A percentile compares a stretch with the other conserved stretches of the same genome.
These are phyloP conservation scores for Fusarium floridanum DNA, from an alignment of 2,329 filamentous ascomycete genomes.

Conservation along the genomic window DNA sequence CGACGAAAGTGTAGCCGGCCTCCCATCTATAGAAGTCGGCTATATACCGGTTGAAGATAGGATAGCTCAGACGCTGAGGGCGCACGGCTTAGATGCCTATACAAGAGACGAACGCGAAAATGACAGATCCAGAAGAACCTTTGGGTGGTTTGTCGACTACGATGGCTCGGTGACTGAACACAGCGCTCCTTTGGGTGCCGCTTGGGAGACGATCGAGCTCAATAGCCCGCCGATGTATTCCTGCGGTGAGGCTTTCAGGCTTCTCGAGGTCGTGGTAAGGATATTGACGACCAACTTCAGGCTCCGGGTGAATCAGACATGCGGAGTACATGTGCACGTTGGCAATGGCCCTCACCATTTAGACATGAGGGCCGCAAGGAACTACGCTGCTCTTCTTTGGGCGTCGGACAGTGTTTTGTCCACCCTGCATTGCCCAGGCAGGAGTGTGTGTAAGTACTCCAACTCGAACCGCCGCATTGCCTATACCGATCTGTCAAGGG, in stretches of 20 bases:
- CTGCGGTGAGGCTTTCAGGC: constrained; percentile 43
- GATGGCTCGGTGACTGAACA: constrained; percentile 9
- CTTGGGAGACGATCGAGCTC: constrained; percentile 45
- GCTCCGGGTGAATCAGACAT: constrained; percentile 50
- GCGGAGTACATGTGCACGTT: constrained; percentile 55
- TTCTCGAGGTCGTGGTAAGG: constrained; percentile 49
- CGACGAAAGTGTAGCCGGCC: not conserved
- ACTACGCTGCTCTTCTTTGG: constrained; percentile 51
- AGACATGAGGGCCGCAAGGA: constrained; percentile 45
- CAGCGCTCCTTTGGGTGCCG: not conserved
- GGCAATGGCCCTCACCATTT: constrained; percentile 51
- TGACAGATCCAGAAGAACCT: not conserved
- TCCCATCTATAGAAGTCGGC: not conserved
- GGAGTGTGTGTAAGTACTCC: constrained; percentile 27
- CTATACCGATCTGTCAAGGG: constrained; percentile 7
- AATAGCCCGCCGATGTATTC: constrained; percentile 51
- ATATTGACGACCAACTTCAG: constrained; percentile 49
- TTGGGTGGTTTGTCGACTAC: constrained; percentile 16
- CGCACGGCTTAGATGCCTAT: not conserved
- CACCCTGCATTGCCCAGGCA: constrained; percentile 52
- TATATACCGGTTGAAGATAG: too few relatives aligned
- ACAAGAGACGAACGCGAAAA: not conserved
- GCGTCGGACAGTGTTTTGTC: constrained; percentile 53
- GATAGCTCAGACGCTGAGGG: not conserved
- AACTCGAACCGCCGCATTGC: constrained; percentile 27